Conservation (phyloP, 2,329 filamentous ascomycete species). For the Apiospora pterosperma region DNA sequence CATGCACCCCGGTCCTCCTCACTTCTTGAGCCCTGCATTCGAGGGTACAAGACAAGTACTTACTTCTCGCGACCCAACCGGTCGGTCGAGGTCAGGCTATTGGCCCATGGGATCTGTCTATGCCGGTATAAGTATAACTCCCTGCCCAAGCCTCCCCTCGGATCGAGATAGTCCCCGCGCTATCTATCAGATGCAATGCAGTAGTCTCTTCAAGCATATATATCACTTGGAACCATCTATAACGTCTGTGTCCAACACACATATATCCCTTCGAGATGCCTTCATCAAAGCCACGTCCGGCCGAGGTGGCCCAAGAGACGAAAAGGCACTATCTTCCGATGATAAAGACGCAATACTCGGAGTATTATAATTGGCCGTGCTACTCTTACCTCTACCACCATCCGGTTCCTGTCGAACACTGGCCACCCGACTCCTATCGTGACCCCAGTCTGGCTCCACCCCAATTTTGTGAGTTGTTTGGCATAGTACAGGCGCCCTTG, state of each 20-base stretch:
- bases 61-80: slow-evolving; percentile 2
- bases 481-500: not conserved
- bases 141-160: not conserved
- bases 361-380: slow-evolving; percentile 46
- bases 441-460: slow-evolving; percentile 35
- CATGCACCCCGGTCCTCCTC: slow-evolving; percentile 1
- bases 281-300: slow-evolving; percentile 56
- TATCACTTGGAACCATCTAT: not conserved
- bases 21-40: slow-evolving; percentile 3
- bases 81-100: not conserved
- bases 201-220: not conserved
- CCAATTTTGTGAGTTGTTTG: slow-evolving; percentile 37
- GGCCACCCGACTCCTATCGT: slow-evolving; percentile 38
- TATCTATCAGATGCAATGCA: not conserved
- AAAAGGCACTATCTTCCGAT: slow-evolving; percentile 66
- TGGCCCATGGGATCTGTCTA: not conserved
- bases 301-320: slow-evolving; percentile 71
- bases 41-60: not conserved
- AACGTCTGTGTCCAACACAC: not conserved
- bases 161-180: not conserved
- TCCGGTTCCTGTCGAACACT: slow-evolving; percentile 28
- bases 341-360: slow-evolving; percentile 52
- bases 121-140: slow-evolving; percentile 5
- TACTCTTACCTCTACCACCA: slow-evolving; percentile 58
- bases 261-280: slow-evolving; percentile 43